Conservation (phyloP, 2,329 filamentous ascomycete genomes). For the Colletotrichum sp. region DNA sequence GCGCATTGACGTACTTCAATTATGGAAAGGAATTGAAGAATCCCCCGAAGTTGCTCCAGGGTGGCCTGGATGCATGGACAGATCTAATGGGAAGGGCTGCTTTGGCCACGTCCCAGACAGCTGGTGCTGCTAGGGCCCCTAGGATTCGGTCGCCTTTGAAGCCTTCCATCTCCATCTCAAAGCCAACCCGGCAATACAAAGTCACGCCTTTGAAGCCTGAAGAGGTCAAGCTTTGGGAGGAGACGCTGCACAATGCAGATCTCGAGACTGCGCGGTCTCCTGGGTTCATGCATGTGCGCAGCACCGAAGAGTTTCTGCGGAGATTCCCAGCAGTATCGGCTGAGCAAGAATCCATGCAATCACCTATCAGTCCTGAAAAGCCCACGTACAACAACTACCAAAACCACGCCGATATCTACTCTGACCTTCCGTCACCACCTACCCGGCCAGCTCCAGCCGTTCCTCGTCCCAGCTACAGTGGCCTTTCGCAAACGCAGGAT, state of each 20-base stretch:
- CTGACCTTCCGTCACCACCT: constrained; percentile 60
- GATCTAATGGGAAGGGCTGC: constrained; percentile 78
- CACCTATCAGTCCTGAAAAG: constrained; percentile 30
- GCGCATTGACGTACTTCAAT: constrained; percentile 84
- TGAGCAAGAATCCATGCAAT: constrained; percentile 64
- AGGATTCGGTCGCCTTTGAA: constrained; percentile 7
- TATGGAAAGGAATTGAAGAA: constrained; percentile 75
- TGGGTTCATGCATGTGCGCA: constrained; percentile 62
- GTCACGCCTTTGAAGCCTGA: constrained; percentile 76
- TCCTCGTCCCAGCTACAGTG: constrained; percentile 78
- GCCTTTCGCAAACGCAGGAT: constrained; percentile 50
- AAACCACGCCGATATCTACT: constrained; percentile 40
- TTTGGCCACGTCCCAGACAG: constrained; percentile 46
- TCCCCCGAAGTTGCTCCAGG: constrained; percentile 77
- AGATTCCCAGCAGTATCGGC: constrained; percentile 76
- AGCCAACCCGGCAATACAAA: constrained; percentile 47
- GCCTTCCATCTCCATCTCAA: constrained; percentile 19
- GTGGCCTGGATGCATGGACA: constrained; percentile 86
- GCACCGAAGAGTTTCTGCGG: constrained; percentile 83
- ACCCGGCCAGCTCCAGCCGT: constrained; percentile 71
- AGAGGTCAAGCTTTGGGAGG: constrained; percentile 82
- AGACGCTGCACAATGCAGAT: constrained; percentile 71
- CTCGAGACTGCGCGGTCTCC: constrained; percentile 52
- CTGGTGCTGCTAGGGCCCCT: constrained; percentile 17
- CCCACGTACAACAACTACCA: constrained; percentile 11